Evolutionary conservation across 1,139 yeast genomes (phyloP), one percentile per base, ranked within the genome.

Genomic region (Geotrichum phurueaensis): DNA sequence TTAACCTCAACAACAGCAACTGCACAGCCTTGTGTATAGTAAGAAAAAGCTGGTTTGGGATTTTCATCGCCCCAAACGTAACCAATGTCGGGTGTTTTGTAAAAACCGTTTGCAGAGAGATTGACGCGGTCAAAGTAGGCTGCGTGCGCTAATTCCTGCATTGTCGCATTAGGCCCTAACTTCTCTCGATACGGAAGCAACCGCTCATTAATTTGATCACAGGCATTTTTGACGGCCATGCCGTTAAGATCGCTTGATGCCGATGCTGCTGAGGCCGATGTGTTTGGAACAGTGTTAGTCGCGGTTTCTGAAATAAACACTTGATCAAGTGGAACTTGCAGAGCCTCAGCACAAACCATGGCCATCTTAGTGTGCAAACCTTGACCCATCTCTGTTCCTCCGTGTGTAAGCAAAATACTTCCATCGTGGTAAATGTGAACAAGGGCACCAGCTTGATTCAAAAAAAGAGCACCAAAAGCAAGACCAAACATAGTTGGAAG

Each of bases 311-410:
- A 73, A 45, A 78, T 74, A 63, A 75, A 78, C 2, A 77, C 74
- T 48, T 73, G 66, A 2, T 75, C 77, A 47, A 76, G 64, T 1
- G 79, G 76, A 13, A 78, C 78, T 3, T 71, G 70, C 39, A 78
- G 70, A 63, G 75, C 79, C 56, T 75, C 70, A 1, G 81, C 81
- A 31, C 76, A 75, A 47, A 78, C 67, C 79, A 77, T 78, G 13
- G 75, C 72, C 81, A 78, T 78, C 64, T 78, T 79, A n/a, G 81
- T 78, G 59, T 75, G 74, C 53, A 78, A 66, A n/a, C 81, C 81
- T 65, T 78, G 81, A 27, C 81, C 81, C 73, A 78, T 78, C 63
- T 78, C 81, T n/a, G 78, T 78, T 58, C 81, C 81, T 54, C 81
- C 81, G 54, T 78, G 80, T 9, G 80, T 70, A 22, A 78, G 68